phyloP scores from a whole-genome alignment of 176 grass and related monocot species.

The Lolium perenne region DNA sequence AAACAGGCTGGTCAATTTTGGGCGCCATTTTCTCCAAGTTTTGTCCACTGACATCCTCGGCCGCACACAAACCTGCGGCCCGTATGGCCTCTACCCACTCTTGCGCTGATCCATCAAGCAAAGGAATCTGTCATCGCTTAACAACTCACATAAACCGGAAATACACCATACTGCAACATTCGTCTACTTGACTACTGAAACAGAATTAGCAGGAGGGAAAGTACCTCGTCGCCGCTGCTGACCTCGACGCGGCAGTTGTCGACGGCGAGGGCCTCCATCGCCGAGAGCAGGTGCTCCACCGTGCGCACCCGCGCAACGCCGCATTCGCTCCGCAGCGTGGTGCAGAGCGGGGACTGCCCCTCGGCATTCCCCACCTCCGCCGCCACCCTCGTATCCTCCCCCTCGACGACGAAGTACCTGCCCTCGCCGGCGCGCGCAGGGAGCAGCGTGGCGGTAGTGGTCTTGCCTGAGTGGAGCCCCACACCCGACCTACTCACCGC shows the following conservation, averaged over 20 bases:
- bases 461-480: slow-evolving; percentile 69
- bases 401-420: slow-evolving; percentile 67
- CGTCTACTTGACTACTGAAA: background rate
- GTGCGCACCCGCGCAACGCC: slow-evolving; percentile 55
- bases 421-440: slow-evolving; percentile 88
- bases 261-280: slow-evolving; percentile 77
- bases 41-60: slow-evolving; percentile 53
- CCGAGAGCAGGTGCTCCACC: slow-evolving; percentile 88
- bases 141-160: slow-evolving; percentile 42
- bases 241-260: slow-evolving; percentile 89
- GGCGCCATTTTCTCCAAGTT: slow-evolving; percentile 69
- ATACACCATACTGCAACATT: background rate
- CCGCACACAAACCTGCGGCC: slow-evolving; percentile 52
- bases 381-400: slow-evolving; percentile 44
- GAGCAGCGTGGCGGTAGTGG: slow-evolving; percentile 53
- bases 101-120: slow-evolving; percentile 96
- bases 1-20: slow-evolving; percentile 64
- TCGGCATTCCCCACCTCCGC: slow-evolving; percentile 63
- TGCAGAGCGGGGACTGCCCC: slow-evolving; percentile 70
- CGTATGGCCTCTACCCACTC: slow-evolving; percentile 76
- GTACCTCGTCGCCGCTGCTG: slow-evolving; percentile 75
- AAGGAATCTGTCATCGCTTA: slow-evolving; percentile 74
- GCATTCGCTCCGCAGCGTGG: slow-evolving; percentile 52
- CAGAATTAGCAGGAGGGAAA: background rate
- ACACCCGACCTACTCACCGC: slow-evolving; percentile 61